phyloP scores from a whole-genome alignment of 1,284 basidiomycete genomes.

The Ceratobasidium papillatum region DNA sequence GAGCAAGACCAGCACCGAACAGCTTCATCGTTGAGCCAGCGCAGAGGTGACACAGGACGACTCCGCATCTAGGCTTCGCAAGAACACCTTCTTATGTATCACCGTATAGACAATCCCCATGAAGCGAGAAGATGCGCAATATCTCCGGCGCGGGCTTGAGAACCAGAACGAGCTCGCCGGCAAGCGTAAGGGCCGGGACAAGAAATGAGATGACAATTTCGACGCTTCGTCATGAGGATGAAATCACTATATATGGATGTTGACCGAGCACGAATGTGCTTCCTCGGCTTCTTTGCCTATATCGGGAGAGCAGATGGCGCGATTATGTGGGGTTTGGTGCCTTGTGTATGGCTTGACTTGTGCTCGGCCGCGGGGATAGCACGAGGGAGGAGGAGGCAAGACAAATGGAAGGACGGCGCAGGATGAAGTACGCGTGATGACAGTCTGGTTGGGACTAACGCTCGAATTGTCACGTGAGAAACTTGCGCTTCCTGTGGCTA shows the following conservation, averaged over 20 bases:
- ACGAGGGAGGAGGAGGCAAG: no score
- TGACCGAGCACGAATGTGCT: not conserved
- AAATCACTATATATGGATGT: not conserved
- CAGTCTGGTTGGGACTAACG: no score
- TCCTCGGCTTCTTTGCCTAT: not conserved
- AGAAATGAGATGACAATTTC: not conserved
- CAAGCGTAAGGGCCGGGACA: not conserved
- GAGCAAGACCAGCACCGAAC: not conserved
- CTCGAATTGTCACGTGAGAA: no score
- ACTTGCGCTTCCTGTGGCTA: no score
- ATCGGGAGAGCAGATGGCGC: not conserved
- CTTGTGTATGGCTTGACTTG: not conserved
- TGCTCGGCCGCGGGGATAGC: not conserved
- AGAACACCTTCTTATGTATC: slow-evolving; percentile 2
- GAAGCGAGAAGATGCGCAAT: slow-evolving; percentile 21
- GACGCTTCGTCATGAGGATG: slow-evolving; percentile 4
- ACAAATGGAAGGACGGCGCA: no score
- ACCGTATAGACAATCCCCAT: slow-evolving; percentile 5
- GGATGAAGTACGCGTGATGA: no score
- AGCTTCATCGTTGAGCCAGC: slow-evolving; percentile 28
- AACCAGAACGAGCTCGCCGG: not conserved
- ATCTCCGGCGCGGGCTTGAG: not conserved
- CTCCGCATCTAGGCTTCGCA: not conserved
- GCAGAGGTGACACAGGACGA: not conserved
- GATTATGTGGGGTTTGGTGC: not conserved